phyloP scores from a whole-genome alignment of 768 basidiomycete species.

The Macrolepiota albuminosa region DNA sequence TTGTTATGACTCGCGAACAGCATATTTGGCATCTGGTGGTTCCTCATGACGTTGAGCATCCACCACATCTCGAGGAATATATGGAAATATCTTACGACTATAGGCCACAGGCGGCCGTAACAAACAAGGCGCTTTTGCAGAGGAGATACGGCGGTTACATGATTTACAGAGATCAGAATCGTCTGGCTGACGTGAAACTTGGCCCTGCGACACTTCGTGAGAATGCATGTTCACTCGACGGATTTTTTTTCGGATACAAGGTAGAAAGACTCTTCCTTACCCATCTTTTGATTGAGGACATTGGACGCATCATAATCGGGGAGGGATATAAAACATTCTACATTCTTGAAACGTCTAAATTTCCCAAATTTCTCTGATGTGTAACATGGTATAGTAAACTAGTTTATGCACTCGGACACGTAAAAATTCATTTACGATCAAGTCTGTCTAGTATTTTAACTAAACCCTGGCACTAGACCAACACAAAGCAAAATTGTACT shows the following conservation, averaged over 20 bases:
- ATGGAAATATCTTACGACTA: background rate
- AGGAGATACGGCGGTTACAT: no score
- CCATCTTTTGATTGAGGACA: no score
- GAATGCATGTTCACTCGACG: background rate
- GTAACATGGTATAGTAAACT: no score
- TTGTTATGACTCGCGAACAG: background rate
- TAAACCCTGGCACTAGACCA: no score
- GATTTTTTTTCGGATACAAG: background rate
- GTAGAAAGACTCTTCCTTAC: background rate
- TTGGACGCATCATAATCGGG: background rate
- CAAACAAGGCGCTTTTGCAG: background rate
- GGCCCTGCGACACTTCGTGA: no score
- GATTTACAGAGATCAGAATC: no score
- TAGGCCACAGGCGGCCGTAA: background rate
- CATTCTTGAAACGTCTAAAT: background rate
- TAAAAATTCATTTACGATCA: no score
- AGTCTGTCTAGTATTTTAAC: no score
- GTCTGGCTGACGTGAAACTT: no score
- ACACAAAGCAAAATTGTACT: no score
- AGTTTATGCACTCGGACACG: no score
- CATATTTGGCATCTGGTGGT: background rate
- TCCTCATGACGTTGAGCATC: background rate
- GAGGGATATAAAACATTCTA: no score
- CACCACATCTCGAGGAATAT: background rate
- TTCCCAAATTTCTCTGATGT: background rate